Evolutionary conservation across 2,329 filamentous ascomycete genomes (phyloP), one percentile per base, ranked within the genome.

Genomic region (Aureobasidium sp.): DNA sequence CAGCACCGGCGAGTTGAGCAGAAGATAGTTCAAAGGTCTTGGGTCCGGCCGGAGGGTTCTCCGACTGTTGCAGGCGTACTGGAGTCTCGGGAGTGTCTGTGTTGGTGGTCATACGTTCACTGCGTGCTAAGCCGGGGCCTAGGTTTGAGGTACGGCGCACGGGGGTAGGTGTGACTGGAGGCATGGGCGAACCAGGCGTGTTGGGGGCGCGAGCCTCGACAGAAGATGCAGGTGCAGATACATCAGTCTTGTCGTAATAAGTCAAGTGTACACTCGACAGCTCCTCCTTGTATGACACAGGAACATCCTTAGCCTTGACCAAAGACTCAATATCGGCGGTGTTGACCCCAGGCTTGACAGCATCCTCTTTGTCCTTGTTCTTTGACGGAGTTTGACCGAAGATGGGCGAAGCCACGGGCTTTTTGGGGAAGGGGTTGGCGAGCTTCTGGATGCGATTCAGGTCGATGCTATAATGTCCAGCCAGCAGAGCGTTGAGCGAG

Each of bases 311-410:
- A 12, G 54, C 81, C 61, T 86, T 86, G 57, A 87, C 86, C 62
- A 97, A 79, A 14, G 87, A 83, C 37, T 89, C 85, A 60, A 99
- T 77, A 73, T 99, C 91, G 66, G 92, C 92, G n/a, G 90, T 89
- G 73, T 90, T 86, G 73, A 89, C 82, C 35, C 82, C 78, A 6
- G 80, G 80, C 24, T 82, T 78, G 72, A 58, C 70, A 27, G 63
- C 67, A 61, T 79, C 79, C 68, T 75, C 70, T 73, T 89, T 92
- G 14, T 95, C 91, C 73, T 93, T 96, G 53, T 82, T 85, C 75
- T 96, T 96, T 60, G 76, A 76, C 24, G 77, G 72, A n/a, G 85
- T 82, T 14, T 79, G 79, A 39, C 75, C 78, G 15, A 85, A 81
- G 5, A 82, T 78, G 9, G 79, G 71, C n/a, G 82, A 74, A 5